Percentiles rank a stretch among this genome's conserved stretches.
These are phyloP conservation scores for Alisma plantagoaquatica DNA, from an alignment of 106 monocot species.

Conservation along the genomic window DNA sequence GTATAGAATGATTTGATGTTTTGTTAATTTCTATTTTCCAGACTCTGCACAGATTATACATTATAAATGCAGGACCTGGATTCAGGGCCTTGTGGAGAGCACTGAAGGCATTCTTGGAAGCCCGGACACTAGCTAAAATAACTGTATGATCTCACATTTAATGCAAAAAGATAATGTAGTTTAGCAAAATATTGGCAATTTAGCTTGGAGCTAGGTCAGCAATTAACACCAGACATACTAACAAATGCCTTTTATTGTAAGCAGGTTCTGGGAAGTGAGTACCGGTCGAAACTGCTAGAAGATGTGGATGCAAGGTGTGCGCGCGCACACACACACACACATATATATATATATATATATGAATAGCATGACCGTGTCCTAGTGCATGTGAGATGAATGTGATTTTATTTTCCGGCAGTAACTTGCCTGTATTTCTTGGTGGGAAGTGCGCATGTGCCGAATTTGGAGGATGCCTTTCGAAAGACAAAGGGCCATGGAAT, in stretches of 20 bases:
- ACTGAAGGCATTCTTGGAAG: constrained; percentile 40
- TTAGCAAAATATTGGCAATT: not conserved
- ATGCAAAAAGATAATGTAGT: too few relatives aligned
- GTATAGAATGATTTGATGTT: not conserved
- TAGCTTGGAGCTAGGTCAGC: too few relatives aligned
- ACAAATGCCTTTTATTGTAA: not conserved
- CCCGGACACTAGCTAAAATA: constrained; percentile 46
- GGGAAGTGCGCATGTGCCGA: constrained; percentile 47
- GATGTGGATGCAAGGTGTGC: constrained; percentile 40
- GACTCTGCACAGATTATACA: constrained; percentile 47
- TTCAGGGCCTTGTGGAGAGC: constrained; percentile 56
- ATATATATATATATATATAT: not conserved
- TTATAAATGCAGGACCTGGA: constrained; percentile 59
- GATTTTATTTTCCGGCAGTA: constrained; percentile 18
- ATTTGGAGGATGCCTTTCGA: constrained; percentile 36
- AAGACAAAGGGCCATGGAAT: constrained; percentile 68
- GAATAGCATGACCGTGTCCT: not conserved
- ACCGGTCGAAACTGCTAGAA: constrained; percentile 34
- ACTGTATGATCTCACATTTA: constrained; percentile 18
- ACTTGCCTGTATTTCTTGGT: constrained; percentile 57
- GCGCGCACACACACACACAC: not conserved
- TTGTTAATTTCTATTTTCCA: constrained; percentile 9
- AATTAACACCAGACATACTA: too few relatives aligned
- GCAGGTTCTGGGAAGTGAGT: constrained; percentile 50
- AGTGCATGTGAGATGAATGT: not conserved